Percentiles rank a stretch among this genome's conserved stretches.
Evolutionary conservation across 2,329 filamentous ascomycete species (phyloP).

Genomic region (Xylariaceae sp.): DNA sequence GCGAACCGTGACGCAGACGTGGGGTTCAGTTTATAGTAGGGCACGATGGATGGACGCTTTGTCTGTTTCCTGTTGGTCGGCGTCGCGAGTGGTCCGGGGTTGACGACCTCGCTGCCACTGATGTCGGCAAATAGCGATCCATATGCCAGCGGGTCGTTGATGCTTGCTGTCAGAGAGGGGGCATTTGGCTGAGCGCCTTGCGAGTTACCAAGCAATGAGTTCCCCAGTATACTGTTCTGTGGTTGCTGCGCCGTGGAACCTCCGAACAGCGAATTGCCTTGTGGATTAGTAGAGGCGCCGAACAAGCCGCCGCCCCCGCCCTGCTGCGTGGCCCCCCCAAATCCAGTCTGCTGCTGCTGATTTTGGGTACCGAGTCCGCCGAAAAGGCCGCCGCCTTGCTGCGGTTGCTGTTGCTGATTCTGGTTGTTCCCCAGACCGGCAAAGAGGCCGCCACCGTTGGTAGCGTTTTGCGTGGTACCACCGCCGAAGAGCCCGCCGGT

Average conservation of each 20-base stretch:
- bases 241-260: constrained; percentile 44
- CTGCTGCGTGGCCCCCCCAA: constrained; percentile 41
- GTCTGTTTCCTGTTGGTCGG: constrained; percentile 72
- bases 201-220: constrained; percentile 55
- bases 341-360: constrained; percentile 51
- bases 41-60: constrained; percentile 73
- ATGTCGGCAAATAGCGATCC: constrained; percentile 82
- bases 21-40: constrained; percentile 82
- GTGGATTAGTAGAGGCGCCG: constrained; percentile 42
- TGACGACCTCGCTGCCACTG: constrained; percentile 54
- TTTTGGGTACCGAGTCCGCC: constrained; percentile 42
- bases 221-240: constrained; percentile 40
- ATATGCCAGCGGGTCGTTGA: constrained; percentile 81
- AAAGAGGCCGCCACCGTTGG: constrained; percentile 46
- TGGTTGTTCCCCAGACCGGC: constrained; percentile 37
- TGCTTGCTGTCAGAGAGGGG: constrained; percentile 68
- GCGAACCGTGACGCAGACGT: constrained; percentile 71
- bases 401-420: constrained; percentile 34
- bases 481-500: constrained; percentile 42
- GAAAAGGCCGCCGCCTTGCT: constrained; percentile 43
- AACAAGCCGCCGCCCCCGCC: constrained; percentile 50
- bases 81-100: constrained; percentile 86
- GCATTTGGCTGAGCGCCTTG: constrained; percentile 47
- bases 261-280: constrained; percentile 42
- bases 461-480: constrained; percentile 30